These are phyloP conservation scores for Pyrenophora seminiperda DNA, from an alignment of 2,329 filamentous ascomycete species.

Conservation along the genomic window DNA sequence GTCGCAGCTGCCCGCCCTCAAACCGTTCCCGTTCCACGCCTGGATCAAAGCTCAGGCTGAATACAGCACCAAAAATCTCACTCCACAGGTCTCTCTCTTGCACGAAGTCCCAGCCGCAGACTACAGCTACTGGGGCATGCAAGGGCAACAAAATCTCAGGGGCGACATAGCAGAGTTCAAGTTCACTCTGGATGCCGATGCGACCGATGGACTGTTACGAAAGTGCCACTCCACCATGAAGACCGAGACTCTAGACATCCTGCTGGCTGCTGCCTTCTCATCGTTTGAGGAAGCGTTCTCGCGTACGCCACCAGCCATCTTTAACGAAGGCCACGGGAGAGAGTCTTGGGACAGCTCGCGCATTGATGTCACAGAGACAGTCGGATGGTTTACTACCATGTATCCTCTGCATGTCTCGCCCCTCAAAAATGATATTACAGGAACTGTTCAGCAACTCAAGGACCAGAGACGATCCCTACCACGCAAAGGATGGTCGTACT, in stretches of 20 bases:
- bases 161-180: slow-evolving; percentile 3
- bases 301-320: background rate
- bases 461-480: slow-evolving; percentile 8
- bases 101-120: slow-evolving; percentile 1
- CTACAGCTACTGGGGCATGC: slow-evolving; percentile 7
- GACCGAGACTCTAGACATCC: background rate
- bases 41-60: slow-evolving; percentile 14
- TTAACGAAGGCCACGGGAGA: slow-evolving; percentile 22
- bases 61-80: background rate
- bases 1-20: background rate
- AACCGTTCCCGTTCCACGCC: slow-evolving; percentile 12
- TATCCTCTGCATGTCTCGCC: slow-evolving; percentile 49
- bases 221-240: background rate
- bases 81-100: background rate
- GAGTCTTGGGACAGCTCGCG: slow-evolving; percentile 29
- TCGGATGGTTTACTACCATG: slow-evolving; percentile 28
- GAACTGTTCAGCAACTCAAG: slow-evolving; percentile 45
- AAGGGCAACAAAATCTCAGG: slow-evolving; percentile 4
- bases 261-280: background rate
- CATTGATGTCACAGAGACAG: slow-evolving; percentile 22
- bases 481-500: background rate
- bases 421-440: background rate
- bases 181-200: background rate
- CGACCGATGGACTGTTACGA: background rate
- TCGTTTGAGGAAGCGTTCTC: background rate